Evolutionary conservation across 139 green algal species (phyloP), one percentile per base, ranked within the genome.

Genomic region (Diplosphaera chodatii): DNA sequence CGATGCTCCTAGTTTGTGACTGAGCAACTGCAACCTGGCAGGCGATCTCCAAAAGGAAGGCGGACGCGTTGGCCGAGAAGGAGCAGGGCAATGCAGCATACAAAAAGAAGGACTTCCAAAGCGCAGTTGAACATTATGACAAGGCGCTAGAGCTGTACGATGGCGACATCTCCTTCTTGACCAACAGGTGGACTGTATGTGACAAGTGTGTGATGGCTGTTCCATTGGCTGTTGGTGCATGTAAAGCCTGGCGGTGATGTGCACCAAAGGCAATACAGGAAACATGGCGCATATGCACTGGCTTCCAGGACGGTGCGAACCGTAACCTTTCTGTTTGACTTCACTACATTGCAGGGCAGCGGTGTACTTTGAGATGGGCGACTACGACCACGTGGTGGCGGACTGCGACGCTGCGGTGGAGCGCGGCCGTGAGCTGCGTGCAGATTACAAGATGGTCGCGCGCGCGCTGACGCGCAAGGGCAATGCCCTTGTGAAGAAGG

Each of bases 371-470:
- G 95, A 99, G 85, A 91, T 87, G 83, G 90, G 84, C 16, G 80
- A 94, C 32, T 94, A 82, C 48, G 87, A 96, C 0, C 69, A 74
- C 29, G 93, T 82, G 82, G 90, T 97, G 41, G 72, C 75, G 18
- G 91, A 97, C 85, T 98, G 95, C 78, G 90, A 98, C 56, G 71
- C 75, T 29, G 83, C 83, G 1, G 85, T 98, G 40, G 91, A 97
- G 78, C 64, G 70, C 20, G 95, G 87, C 20, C 82, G 87, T 0
- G 90, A 95, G 80, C 69, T 95, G 66, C 89, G 90, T 0, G 85
- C 89, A 1, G 95, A 99, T 83, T 98, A 92, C 80, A 96, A 96
- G 76, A 63, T 97, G 41, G 82, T 99, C 25, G 92, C 90, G 1
- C 78, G 87, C 13, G 94, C 94, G 0, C 77, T 98, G 63, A 90